phyloP scores from a whole-genome alignment of 805 yeast species.

The Candida germanica region DNA sequence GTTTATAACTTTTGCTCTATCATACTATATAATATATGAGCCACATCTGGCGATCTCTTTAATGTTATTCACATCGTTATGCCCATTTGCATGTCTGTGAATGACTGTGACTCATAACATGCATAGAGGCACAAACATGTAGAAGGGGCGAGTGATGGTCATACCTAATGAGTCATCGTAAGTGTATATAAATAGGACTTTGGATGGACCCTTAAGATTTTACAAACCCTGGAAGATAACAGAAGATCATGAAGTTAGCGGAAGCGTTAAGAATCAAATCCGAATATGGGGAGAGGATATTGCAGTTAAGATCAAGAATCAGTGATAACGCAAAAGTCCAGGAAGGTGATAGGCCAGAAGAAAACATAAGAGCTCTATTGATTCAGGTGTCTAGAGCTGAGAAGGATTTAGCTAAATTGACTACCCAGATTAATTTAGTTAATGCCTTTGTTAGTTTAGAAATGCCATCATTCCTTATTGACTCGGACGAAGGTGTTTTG shows the following conservation, averaged over 20 bases:
- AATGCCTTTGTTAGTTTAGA: conserved; percentile 8
- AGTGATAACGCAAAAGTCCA: conserved; percentile 10
- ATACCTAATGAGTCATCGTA: too few relatives aligned
- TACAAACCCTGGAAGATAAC: too few relatives aligned
- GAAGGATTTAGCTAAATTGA: conserved; percentile 7
- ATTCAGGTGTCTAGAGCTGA: conserved; percentile 4
- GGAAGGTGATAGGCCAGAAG: conserved; percentile 12
- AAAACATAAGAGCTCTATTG: conserved; percentile 3
- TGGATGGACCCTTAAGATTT: too few relatives aligned
- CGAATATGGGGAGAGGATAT: conserved; percentile 10
- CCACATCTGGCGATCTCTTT: too few relatives aligned
- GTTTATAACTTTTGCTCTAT: too few relatives aligned
- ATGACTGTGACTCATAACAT: too few relatives aligned
- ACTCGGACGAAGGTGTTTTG: neutral
- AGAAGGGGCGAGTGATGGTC: too few relatives aligned
- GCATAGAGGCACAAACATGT: too few relatives aligned
- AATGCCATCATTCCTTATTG: conserved; percentile 10
- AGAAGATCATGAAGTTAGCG: conserved; percentile 12
- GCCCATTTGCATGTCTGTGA: too few relatives aligned
- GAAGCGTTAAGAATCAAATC: conserved; percentile 14
- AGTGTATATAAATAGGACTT: too few relatives aligned
- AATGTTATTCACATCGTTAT: too few relatives aligned
- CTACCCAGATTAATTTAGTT: conserved; percentile 9
- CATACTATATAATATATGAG: too few relatives aligned
- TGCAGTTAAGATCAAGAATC: conserved; percentile 7